Evolutionary conservation across 140 eudicot genomes (phyloP), one percentile per base, ranked within the genome.

Genomic region (Senecio squalidus): DNA sequence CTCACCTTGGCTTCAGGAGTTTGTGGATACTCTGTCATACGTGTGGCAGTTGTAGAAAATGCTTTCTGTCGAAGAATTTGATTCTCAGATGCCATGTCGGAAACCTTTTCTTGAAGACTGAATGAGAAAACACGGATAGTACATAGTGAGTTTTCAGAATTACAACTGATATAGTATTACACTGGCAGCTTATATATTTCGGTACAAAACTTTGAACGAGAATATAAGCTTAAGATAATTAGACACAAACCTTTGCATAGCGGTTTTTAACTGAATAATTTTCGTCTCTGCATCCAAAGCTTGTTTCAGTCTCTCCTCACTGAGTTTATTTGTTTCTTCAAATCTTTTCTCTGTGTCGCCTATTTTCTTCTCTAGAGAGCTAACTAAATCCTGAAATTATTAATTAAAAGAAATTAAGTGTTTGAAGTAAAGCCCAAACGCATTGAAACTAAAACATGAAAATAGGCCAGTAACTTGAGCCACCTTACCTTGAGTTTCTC

Each of bases 221-320:
- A n/a, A n/a, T n/a, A n/a, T n/a, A n/a, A n/a, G n/a, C n/a, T 5
- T 14, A 58, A 58, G 28, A 15, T 27, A 60, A 66, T 36, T 43
- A 3, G 38, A 21, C 64, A 69, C 61, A 30, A 77, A 74, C 98
- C 92, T 87, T 50, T 92, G 94, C 98, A 92, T 84, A 58, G 67
- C 73, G 27, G 88, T 84, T 76, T 91, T 92, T 71, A 92, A 55
- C 81, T 92, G 82, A 73, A 84, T 74, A 38, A 86, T 63, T 62
- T 74, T 86, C 1, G 92, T 76, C 80, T 92, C 98, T 51, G 98
- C 96, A 28, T 92, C 98, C 77, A 82, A 49, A 27, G 95, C 96
- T 70, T 92, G 98, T 75, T 82, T 84, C 73, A 92, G 26, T 60
- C 98, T 78, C 60, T 86, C 98, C 75, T 92, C 98, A 33, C 98